phyloP scores from a whole-genome alignment of 2,329 filamentous ascomycete genomes.

The Venturia carpophila region DNA sequence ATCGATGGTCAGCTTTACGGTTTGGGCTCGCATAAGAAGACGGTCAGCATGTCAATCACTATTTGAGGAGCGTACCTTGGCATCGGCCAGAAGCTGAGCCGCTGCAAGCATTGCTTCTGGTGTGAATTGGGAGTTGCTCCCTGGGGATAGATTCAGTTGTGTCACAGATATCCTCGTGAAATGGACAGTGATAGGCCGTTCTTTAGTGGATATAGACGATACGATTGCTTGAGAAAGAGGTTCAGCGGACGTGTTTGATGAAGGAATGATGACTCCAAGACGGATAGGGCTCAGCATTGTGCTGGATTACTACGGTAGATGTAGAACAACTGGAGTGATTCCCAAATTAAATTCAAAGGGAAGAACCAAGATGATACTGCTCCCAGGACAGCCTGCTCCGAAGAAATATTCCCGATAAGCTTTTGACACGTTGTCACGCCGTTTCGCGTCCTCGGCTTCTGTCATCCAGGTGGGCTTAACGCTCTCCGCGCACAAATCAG shows the following conservation, averaged over 20 bases:
- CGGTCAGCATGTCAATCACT: neutral
- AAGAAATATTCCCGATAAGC: neutral
- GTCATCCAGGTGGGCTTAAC: neutral
- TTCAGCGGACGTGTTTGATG: slow-evolving; percentile 39
- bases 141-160: slow-evolving; percentile 31
- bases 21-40: neutral
- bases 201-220: slow-evolving; percentile 24
- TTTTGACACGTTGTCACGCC: neutral
- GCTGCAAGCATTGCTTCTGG: slow-evolving; percentile 25
- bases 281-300: slow-evolving; percentile 16
- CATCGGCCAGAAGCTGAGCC: slow-evolving; percentile 27
- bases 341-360: no score
- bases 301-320: no score
- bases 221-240: slow-evolving; percentile 36
- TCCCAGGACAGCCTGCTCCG: no score
- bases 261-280: slow-evolving; percentile 38
- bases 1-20: neutral
- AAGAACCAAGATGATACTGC: no score
- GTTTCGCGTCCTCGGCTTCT: neutral
- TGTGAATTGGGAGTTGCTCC: slow-evolving; percentile 30
- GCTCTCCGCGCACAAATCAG: neutral
- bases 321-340: no score
- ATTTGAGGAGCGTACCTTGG: slow-evolving; percentile 16
- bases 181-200: slow-evolving; percentile 31
- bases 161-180: slow-evolving; percentile 39